Evolutionary conservation across 208 protist genomes (phyloP).

Genomic region (Tritrichomonas musculus): DNA sequence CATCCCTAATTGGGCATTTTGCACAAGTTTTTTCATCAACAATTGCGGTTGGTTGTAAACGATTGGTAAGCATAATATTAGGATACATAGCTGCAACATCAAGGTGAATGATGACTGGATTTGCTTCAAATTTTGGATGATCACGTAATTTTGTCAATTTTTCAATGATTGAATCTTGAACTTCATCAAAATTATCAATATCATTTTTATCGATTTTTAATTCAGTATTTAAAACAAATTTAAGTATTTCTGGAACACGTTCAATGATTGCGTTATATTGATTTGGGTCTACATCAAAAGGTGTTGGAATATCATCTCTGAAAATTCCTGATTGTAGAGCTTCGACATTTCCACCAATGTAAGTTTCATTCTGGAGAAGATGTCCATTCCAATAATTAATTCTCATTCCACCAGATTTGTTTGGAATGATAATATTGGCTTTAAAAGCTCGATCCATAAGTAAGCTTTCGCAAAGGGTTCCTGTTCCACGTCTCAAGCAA

Average conservation of each 20-base stretch:
- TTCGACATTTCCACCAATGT: constrained; percentile 90
- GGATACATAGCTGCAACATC: constrained; percentile 99
- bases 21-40: constrained; percentile 81
- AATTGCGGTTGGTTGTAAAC: constrained; percentile 89
- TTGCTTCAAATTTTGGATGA: constrained; percentile 57
- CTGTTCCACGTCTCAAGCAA: constrained; percentile 69
- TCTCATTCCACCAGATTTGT: constrained; percentile 76
- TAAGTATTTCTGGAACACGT: constrained; percentile 29
- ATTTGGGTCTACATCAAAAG: constrained; percentile 76
- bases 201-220: constrained; percentile 52
- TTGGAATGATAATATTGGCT: constrained; percentile 95
- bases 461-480: constrained; percentile 96
- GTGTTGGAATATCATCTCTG: constrained; percentile 80
- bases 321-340: constrained; percentile 88
- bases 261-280: constrained; percentile 43
- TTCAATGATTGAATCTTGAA: constrained; percentile 56
- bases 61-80: constrained; percentile 99
- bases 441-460: constrained; percentile 92
- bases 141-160: constrained; percentile 73
- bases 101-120: constrained; percentile 98
- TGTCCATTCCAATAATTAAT: constrained; percentile 73
- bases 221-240: constrained; percentile 40
- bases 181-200: constrained; percentile 76
- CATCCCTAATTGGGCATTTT: constrained; percentile 40
- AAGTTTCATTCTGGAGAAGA: constrained; percentile 95